Base-by-base conservation (phyloP, 192 early-diverging fungal genomes). In the Spizellomyces sp. region DNA sequence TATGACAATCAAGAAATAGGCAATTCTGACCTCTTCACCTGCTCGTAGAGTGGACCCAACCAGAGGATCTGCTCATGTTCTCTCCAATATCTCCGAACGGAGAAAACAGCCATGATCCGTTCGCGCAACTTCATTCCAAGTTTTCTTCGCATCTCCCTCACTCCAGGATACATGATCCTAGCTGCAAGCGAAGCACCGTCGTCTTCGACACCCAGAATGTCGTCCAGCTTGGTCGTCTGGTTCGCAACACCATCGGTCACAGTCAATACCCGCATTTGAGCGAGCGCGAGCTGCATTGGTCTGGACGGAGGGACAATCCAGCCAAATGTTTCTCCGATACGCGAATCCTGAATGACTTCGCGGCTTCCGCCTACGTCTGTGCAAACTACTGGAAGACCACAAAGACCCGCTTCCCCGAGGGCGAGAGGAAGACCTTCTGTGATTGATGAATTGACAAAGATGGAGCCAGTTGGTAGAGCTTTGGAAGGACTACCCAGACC, bases 391-490 rank as follows among this genome's bases (percentile, higher is more conserved):
- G 76, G 76, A 43, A 77, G 61, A 41, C 76, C 76, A 48, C 76
- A 77, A 21, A 77, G 62, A 36, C 76, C 76, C 15, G 76, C 76
- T 62, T 77, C 76, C 21, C 76, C 76, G 21, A 77, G 56, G 9
- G 76, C 76, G 19, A 77, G 56, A 44, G 76, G 76, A 15, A 77
- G 62, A 17, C 76, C 76, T 71, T 77, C 76, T 5, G 76, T 77
- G 27, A 77, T 81, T 6, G 80, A 83, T 22, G 79, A 82, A 58
- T 82, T 82, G 68, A 82, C 80, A 74, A 82, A 82, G 8, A 82
- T 67, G 76, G 76, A 83, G 46, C 80, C 80, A 1, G 75, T 68
- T 12, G 80, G 80, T 10, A 82, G 61, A 4, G 83, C 80, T 15
- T 47, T 62, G 14, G 80, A 66, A 0, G 80, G 80, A 57, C 48